A percentile compares a stretch with the other conserved stretches of the same genome.
phyloP scores from a whole-genome alignment of 169 alveolate genomes.

The Babesia gibsoni region DNA sequence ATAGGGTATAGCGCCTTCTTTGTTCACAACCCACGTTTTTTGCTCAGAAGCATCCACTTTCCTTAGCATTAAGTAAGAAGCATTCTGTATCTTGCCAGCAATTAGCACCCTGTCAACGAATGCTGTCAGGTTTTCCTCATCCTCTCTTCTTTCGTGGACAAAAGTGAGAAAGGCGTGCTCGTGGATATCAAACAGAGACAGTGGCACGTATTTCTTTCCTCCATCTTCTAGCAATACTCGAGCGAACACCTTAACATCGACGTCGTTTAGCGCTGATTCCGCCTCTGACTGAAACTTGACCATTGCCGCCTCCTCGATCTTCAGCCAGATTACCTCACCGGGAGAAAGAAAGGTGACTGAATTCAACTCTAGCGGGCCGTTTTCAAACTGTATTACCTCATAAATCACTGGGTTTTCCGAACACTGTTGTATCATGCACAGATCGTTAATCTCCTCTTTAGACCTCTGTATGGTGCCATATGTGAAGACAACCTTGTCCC shows the following conservation, averaged over 20 bases:
- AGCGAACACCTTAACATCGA: slow-evolving; percentile 44
- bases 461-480: slow-evolving; percentile 35
- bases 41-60: neutral
- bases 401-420: neutral
- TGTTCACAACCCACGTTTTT: neutral
- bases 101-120: slow-evolving; percentile 18
- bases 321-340: slow-evolving; percentile 10
- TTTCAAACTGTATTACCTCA: slow-evolving; percentile 29
- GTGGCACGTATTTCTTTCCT: slow-evolving; percentile 2
- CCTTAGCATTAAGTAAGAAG: slow-evolving; percentile 7
- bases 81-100: neutral
- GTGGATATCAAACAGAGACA: slow-evolving; percentile 10
- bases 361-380: slow-evolving; percentile 33
- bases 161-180: slow-evolving; percentile 16
- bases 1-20: slow-evolving; percentile 6
- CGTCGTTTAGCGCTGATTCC: neutral
- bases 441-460: slow-evolving; percentile 12
- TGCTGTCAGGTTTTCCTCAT: slow-evolving; percentile 1
- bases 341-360: slow-evolving; percentile 28
- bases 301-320: neutral
- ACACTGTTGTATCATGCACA: slow-evolving; percentile 9
- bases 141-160: slow-evolving; percentile 14
- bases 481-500: slow-evolving; percentile 18
- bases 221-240: slow-evolving; percentile 30
- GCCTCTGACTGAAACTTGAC: slow-evolving; percentile 11